A percentile compares a stretch with the other conserved stretches of the same genome.
Conservation (phyloP, 2,329 filamentous ascomycete genomes). For the Fonsecaea monophora region DNA sequence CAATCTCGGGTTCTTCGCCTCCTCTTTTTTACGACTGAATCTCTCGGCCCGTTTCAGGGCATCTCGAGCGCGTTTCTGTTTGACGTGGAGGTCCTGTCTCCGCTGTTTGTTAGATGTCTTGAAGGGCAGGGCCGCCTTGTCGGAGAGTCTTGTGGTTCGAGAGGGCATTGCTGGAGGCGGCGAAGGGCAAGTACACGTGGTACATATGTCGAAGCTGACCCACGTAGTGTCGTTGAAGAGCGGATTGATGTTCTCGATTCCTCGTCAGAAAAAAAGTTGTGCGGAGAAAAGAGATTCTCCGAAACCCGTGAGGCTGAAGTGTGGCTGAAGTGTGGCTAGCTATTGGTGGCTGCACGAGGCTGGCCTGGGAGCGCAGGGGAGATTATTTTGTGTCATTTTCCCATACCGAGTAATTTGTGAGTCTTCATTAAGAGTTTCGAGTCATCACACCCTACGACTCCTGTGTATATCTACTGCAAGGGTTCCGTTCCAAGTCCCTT, state of each 20-base stretch:
- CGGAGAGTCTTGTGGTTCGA: conserved; percentile 34
- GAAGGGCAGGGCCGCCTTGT: conserved; percentile 55
- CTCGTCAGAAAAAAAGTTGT: conserved; percentile 2
- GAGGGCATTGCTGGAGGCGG: conserved; percentile 53
- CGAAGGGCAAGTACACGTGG: background rate
- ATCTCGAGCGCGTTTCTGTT: conserved; percentile 78
- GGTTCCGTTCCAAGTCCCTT: conserved; percentile 1
- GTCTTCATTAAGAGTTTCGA: conserved; percentile 3
- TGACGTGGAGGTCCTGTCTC: conserved; percentile 77
- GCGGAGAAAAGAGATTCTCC: conserved; percentile 13
- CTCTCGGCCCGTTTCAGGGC: conserved; percentile 77
- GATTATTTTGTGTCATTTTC: background rate
- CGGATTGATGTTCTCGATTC: background rate
- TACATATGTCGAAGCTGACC: background rate
- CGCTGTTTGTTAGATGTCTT: conserved; percentile 76
- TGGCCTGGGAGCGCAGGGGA: background rate
- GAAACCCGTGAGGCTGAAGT: conserved; percentile 14
- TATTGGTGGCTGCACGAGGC: background rate
- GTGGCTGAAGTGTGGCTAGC: background rate
- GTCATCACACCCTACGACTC: conserved; percentile 14
- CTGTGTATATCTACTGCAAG: conserved; percentile 9
- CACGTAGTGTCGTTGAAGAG: conserved; percentile 2
- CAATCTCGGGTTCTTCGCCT: conserved; percentile 80
- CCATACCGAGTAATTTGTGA: background rate
- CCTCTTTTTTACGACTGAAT: conserved; percentile 80